Evolutionary conservation across 2,329 filamentous ascomycete species (phyloP).

Genomic region (Lachnellula subtilissima): DNA sequence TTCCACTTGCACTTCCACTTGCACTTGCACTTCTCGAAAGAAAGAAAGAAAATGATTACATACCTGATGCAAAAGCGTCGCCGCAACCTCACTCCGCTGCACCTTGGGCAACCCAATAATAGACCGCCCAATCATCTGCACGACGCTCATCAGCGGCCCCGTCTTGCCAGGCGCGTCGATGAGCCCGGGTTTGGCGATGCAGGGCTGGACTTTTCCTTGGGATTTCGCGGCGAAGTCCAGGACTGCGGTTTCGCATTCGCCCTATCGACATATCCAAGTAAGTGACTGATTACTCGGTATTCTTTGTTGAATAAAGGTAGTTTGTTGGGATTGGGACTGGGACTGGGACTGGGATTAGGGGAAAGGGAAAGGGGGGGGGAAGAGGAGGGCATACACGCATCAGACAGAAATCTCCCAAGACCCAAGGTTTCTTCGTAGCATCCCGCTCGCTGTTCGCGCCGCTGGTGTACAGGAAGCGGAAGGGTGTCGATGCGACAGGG

Average conservation of each 20-base stretch:
- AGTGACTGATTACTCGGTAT: no score
- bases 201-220: constrained; percentile 34
- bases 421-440: constrained; percentile 37
- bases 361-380: no score
- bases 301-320: no score
- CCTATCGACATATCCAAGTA: constrained; percentile 34
- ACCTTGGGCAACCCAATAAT: constrained; percentile 34
- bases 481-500: constrained; percentile 27
- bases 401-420: constrained; percentile 37
- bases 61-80: constrained; percentile 39
- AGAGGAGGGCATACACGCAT: constrained; percentile 36
- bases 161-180: constrained; percentile 33
- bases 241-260: constrained; percentile 41
- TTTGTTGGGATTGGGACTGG: no score
- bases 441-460: constrained; percentile 42
- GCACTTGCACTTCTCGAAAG: no score
- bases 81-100: constrained; percentile 34
- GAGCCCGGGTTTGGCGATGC: constrained; percentile 40
- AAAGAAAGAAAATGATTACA: no score
- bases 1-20: no score
- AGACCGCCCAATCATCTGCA: background rate
- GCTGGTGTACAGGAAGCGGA: constrained; percentile 47
- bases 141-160: background rate
- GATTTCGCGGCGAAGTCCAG: constrained; percentile 38
- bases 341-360: no score